Evolutionary conservation across 768 basidiomycete species (phyloP), one percentile per base, ranked within the genome.

Genomic region (Hemileccinum rubropunctum): DNA sequence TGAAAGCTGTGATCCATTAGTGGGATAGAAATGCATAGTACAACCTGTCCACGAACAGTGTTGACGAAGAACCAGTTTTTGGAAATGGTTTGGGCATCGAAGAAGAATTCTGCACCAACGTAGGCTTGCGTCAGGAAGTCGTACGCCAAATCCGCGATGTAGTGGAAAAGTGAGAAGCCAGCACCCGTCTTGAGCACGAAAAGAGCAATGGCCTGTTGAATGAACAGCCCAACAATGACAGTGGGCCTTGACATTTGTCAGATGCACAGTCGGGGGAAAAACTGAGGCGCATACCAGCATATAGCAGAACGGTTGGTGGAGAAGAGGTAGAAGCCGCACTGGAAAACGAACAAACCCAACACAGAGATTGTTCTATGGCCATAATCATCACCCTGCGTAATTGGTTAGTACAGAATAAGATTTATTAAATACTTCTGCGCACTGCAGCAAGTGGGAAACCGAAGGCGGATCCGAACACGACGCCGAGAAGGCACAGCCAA

Each of bases 21-120:
- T 46, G 26, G 56, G 52, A 45, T 46, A 52, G 50, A 52, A 47
- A 59, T 1, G 13, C 4, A 40, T 13, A 18, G 13, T n/a, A 45
- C 34, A 43, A 57, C 42, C 17, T 8, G 38, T 45, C 18, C 30
- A 68, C 80, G 45, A 58, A 85, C 84, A 45, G 82, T 84, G 65
- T 86, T 88, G 54, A 90, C 84, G 60, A 91, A 91, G 75, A 92
- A 91, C 88, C 87, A 93, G 54, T 84, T 78, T 61, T 87, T 86
- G 37, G 64, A 52, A 45, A 85, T 74, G 35, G 79, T 80, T 0
- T 84, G 78, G 0, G 73, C 65, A 58, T 86, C 84, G 64, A 92
- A 92, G 76, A 97, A 93, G 79, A 93, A 94, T 7, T 59, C 72
- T 20, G 88, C 88, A 28, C 91, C 93, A 34, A 75, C 78, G 49